Conservation (phyloP, 192 early-diverging fungal species). For the Linnemannia elongata region DNA sequence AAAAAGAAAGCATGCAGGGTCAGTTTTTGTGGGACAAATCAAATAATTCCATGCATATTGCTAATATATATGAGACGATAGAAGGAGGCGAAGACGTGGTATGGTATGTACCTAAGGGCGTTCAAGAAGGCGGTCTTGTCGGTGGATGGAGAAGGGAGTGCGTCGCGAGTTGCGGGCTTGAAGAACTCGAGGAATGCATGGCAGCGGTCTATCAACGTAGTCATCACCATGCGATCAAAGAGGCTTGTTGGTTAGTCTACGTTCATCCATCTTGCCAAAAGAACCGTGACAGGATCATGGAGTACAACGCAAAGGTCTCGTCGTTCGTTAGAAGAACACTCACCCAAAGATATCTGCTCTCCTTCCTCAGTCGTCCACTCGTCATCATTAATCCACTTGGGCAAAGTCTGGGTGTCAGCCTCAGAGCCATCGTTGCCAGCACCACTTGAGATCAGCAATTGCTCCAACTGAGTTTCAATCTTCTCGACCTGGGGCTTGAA, state of each 20-base stretch:
- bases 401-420: constrained; percentile 23
- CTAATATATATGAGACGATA: background rate
- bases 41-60: background rate
- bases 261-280: background rate
- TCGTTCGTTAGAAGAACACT: background rate
- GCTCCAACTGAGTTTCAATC: constrained; percentile 34
- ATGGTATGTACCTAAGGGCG: constrained; percentile 57
- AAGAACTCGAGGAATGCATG: constrained; percentile 65
- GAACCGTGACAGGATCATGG: background rate
- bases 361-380: constrained; percentile 6
- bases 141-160: constrained; percentile 30
- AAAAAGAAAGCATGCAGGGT: background rate
- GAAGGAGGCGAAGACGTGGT: background rate
- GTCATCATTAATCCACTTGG: constrained; percentile 40
- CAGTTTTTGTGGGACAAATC: background rate
- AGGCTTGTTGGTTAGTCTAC: background rate
- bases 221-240: background rate
- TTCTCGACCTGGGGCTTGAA: constrained; percentile 61
- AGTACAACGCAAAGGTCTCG: background rate
- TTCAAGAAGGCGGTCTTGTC: constrained; percentile 63
- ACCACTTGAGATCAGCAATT: constrained; percentile 21
- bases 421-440: background rate
- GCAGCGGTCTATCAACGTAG: constrained; percentile 54
- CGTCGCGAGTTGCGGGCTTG: constrained; percentile 27
- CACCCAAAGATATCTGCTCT: constrained; percentile 22